Percentiles rank a stretch among this genome's conserved stretches.
Evolutionary conservation across 2,329 filamentous ascomycete genomes (phyloP).

Genomic region (Ascochyta fabae): DNA sequence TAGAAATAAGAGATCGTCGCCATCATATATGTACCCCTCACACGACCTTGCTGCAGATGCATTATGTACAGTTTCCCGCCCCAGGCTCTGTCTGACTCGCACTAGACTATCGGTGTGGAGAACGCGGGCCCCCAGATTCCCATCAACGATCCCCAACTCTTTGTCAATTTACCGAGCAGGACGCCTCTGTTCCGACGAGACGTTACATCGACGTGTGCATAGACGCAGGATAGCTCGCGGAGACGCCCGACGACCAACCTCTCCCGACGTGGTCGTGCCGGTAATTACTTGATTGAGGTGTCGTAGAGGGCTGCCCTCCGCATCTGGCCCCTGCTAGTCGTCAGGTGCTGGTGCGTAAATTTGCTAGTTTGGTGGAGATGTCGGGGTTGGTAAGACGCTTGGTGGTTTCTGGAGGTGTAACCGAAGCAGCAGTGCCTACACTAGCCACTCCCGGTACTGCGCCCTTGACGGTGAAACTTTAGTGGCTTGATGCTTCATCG

Average conservation of each 20-base stretch:
- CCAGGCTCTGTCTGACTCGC: conserved; percentile 10
- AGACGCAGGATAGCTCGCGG: conserved; percentile 3
- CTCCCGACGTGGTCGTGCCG: conserved; percentile 7
- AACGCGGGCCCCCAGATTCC: conserved; percentile 18
- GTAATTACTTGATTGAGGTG: conserved; percentile 8
- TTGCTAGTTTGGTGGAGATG: conserved; percentile 25
- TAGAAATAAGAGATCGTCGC: conserved; percentile 7
- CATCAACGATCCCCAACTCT: conserved; percentile 14
- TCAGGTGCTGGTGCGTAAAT: conserved; percentile 20
- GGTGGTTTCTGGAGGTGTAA: conserved; percentile 1
- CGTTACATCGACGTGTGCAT: conserved; percentile 11
- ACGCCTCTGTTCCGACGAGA: background rate
- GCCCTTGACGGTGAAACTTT: conserved; percentile 5
- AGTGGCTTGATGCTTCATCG: conserved; percentile 10
- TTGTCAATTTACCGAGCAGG: conserved; percentile 16
- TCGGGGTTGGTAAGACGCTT: conserved; percentile 9
- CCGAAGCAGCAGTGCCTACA: conserved; percentile 1
- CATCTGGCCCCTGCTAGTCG: background rate
- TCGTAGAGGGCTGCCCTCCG: conserved; percentile 1
- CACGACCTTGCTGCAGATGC: background rate
- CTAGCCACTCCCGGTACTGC: conserved; percentile 8
- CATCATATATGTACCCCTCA: conserved; percentile 10
- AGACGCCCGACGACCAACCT: conserved; percentile 9
- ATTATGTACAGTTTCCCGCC: conserved; percentile 1
- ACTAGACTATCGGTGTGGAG: conserved; percentile 6